Conservation (phyloP, 345 rosid genomes). For the Syzygium aromaticum region DNA sequence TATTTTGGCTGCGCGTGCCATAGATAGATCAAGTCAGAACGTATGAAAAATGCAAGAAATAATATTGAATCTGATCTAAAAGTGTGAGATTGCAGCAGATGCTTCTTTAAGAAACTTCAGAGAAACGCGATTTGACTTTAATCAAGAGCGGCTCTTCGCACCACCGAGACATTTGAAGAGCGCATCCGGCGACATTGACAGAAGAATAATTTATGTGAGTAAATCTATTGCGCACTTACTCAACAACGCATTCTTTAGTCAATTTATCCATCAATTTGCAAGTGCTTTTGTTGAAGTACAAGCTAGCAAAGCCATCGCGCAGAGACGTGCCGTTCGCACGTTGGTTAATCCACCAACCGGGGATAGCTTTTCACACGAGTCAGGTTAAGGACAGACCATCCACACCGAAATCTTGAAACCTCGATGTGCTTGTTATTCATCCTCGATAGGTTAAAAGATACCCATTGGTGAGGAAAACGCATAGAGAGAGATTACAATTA, state of each 20-base stretch:
- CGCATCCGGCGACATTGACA: too few relatives aligned
- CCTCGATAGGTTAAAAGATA: background rate
- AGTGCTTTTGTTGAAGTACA: background rate
- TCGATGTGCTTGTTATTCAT: background rate
- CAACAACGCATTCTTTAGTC: background rate
- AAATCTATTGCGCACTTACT: background rate
- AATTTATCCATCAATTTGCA: background rate
- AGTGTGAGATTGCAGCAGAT: background rate
- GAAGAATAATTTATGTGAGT: background rate
- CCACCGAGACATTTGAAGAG: background rate
- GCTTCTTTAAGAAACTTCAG: background rate
- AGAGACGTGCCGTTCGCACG: background rate
- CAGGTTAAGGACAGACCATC: background rate
- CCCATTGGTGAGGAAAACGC: background rate
- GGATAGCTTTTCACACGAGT: background rate
- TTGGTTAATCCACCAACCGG: background rate
- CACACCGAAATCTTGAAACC: background rate
- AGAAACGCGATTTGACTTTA: background rate
- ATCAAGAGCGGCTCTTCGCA: background rate
- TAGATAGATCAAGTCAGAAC: background rate
- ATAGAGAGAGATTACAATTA: background rate
- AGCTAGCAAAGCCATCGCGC: background rate
- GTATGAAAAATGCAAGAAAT: background rate
- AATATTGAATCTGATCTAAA: background rate
- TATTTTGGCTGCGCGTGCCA: background rate